These are phyloP conservation scores for Pichia sp. DNA, from an alignment of 1,139 yeast genomes.

Conservation along the genomic window DNA sequence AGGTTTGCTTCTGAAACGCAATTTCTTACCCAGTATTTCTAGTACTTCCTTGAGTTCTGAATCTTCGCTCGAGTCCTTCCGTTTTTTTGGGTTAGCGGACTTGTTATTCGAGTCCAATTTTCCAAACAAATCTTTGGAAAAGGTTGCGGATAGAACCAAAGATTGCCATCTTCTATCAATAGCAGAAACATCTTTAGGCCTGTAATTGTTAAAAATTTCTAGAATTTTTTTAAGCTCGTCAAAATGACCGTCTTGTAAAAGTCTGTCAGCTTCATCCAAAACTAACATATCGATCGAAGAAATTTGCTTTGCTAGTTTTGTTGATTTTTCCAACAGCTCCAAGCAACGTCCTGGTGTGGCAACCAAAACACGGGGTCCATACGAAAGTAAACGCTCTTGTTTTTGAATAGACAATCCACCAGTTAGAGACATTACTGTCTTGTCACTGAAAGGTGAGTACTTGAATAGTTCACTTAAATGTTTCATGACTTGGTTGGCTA, in stretches of 20 bases:
- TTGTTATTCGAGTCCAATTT: constrained; percentile 51
- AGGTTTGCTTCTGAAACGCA: constrained; percentile 59
- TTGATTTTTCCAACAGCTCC: constrained; percentile 69
- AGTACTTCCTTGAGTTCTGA: constrained; percentile 39
- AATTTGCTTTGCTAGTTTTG: constrained; percentile 50
- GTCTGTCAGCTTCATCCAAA: constrained; percentile 95
- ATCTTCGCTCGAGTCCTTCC: constrained; percentile 41
- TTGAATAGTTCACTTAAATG: constrained; percentile 66
- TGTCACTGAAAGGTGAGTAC: constrained; percentile 51
- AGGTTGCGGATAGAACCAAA: constrained; percentile 90
- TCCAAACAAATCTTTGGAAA: constrained; percentile 75
- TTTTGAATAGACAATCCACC: constrained; percentile 95
- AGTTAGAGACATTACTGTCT: constrained; percentile 73
- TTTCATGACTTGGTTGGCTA: constrained; percentile 88
- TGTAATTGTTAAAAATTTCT: constrained; percentile 44
- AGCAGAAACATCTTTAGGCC: constrained; percentile 37
- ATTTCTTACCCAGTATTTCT: constrained; percentile 51
- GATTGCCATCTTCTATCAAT: constrained; percentile 66
- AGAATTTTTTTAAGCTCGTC: constrained; percentile 85
- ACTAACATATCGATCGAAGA: constrained; percentile 68
- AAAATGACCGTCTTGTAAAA: constrained; percentile 93
- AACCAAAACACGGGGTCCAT: constrained; percentile 78
- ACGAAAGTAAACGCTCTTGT: constrained; percentile 72
- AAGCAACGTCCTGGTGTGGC: constrained; percentile 96
- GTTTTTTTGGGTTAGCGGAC: constrained; percentile 32